Base-by-base conservation (phyloP, 2,329 filamentous ascomycete genomes). In the Paraphaeosphaeria minitans region DNA sequence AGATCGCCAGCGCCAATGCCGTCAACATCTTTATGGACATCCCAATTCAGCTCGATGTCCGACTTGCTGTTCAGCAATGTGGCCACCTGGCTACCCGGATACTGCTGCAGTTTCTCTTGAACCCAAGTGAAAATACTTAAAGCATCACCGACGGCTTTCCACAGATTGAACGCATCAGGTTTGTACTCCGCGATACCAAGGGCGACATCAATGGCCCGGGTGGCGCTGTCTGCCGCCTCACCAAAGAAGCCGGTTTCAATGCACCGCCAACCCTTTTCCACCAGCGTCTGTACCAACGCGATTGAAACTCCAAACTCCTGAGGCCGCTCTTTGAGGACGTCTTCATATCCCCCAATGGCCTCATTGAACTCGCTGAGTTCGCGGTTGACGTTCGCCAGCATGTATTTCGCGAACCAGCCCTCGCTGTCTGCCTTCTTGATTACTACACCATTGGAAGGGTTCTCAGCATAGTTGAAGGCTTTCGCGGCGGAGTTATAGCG, bases 391-490 rank as follows among this genome's bases (percentile, higher is more conserved):
- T 99, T 98, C 42, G 92, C 93, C 60, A 98, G 85, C 89, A 99
- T 96, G 76, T 97, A 97, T 72, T 92, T 92, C 8, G 93, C 93
- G 74, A 97, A 99, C 95, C 95, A 99, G 10, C 86, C 90, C 66
- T 96, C 90, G 0, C 85, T 87, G n/a, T 69, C 68, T 21, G 81
- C 73, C 35, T 86, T 82, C 47, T 84, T 76, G 70, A 83, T 71
- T n/a, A 81, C 75, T 0, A 84, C 75, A 1, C 83, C 82, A 29
- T 85, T 82, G 62, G 94, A 91, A 4, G 97, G 82, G 55, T 85
- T 85, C 71, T 94, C 89, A 0, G 94, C 95, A 70, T 96, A 90
- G 35, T 91, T 82, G 65, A 98, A 95, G 0, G 95, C 93, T 71
- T 95, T 94, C 3, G 90, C 92, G 0, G 95, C 94, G n/a, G 95